Conservation (phyloP, 176 grass and related monocot species). For the Triticum monococcum region DNA sequence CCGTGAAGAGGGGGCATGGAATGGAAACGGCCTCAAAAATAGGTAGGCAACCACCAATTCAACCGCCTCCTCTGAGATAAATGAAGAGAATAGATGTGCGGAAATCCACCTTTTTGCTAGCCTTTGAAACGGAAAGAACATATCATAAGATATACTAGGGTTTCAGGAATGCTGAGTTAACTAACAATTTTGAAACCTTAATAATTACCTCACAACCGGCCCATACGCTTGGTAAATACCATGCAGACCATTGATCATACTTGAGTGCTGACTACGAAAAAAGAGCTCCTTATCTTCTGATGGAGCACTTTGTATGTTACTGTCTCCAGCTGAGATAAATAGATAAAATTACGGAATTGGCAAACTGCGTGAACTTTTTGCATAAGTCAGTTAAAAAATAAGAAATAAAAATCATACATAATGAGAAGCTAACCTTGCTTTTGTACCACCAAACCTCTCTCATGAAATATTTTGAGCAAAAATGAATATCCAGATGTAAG, state of each 20-base stretch:
- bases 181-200: constrained; percentile 7
- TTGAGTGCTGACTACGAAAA: constrained; percentile 80
- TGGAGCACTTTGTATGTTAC: constrained; percentile 39
- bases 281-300: constrained; percentile 83
- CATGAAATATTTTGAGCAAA: constrained; percentile 87
- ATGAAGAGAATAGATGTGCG: constrained; percentile 93
- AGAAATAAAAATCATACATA: background rate
- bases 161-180: constrained; percentile 23
- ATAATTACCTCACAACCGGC: constrained; percentile 77
- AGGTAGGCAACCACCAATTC: constrained; percentile 90
- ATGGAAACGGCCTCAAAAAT: constrained; percentile 92
- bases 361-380: constrained; percentile 4
- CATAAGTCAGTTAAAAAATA: background rate
- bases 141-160: constrained; percentile 1
- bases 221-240: constrained; percentile 77
- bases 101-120: constrained; percentile 93
- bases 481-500: constrained; percentile 90
- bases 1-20: constrained; percentile 70
- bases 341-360: constrained; percentile 29
- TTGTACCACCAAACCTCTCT: constrained; percentile 57
- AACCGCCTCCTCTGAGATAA: constrained; percentile 79
- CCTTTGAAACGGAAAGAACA: constrained; percentile 53
- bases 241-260: constrained; percentile 99
- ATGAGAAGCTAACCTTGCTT: constrained; percentile 64
- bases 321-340: constrained; percentile 49